phyloP scores from a whole-genome alignment of 164 flowering plant genomes.

The Chimonanthus praecox region DNA sequence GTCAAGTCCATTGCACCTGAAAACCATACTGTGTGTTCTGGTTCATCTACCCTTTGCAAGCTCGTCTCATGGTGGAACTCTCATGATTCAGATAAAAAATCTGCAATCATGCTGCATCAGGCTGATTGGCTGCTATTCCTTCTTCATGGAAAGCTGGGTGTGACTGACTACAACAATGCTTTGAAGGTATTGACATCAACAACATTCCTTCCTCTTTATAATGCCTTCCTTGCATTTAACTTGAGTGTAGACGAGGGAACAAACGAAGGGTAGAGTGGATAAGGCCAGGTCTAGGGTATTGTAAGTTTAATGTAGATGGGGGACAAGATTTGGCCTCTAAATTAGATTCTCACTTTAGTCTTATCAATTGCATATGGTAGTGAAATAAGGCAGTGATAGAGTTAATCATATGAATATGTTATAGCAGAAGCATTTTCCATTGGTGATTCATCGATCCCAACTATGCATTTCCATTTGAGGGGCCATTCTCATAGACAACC shows the following conservation, averaged over 20 bases:
- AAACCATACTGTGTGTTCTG: constrained; percentile 91
- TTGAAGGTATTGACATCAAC: constrained; percentile 45
- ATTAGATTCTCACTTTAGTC: too few relatives aligned
- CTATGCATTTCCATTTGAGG: background rate
- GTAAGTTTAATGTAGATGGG: too few relatives aligned
- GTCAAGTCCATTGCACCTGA: constrained; percentile 80
- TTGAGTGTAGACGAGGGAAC: too few relatives aligned
- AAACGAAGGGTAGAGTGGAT: too few relatives aligned
- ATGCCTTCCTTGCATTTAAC: too few relatives aligned
- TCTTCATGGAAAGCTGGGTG: constrained; percentile 93
- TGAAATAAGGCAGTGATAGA: background rate
- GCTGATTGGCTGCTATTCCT: constrained; percentile 96
- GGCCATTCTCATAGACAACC: background rate
- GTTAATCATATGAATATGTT: background rate
- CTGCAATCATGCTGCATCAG: constrained; percentile 77
- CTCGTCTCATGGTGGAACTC: constrained; percentile 86
- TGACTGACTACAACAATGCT: constrained; percentile 95
- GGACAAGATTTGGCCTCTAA: too few relatives aligned
- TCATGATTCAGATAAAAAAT: constrained; percentile 33
- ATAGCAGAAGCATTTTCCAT: background rate
- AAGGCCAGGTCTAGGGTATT: too few relatives aligned
- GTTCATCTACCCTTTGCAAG: constrained; percentile 83
- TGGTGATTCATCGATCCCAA: background rate
- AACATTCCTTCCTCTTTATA: background rate
- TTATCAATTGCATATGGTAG: too few relatives aligned